A percentile compares a stretch with the other conserved stretches of the same genome.
These are phyloP conservation scores for Nannochloropsis gaditana DNA, from an alignment of 108 stramenopile species.

Conservation along the genomic window DNA sequence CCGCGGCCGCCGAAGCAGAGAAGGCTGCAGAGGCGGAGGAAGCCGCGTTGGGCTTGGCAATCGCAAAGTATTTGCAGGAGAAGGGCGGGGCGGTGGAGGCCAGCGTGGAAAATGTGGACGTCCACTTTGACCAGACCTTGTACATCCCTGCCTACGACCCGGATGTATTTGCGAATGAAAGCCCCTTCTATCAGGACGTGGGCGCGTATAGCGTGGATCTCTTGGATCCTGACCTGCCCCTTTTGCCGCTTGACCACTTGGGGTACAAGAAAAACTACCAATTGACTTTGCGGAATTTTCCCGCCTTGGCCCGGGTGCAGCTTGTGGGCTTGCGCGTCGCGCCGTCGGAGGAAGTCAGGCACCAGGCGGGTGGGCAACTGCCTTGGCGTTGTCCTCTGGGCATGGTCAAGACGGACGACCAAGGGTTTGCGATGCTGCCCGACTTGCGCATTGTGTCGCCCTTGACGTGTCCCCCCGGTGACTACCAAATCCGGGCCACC, in stretches of 20 bases:
- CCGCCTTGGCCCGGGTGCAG: background rate
- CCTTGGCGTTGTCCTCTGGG: background rate
- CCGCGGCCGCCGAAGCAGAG: background rate
- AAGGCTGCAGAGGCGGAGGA: background rate
- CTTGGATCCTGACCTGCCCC: background rate
- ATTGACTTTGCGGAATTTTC: conserved; percentile 4
- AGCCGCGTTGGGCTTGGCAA: background rate
- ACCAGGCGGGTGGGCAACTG: background rate
- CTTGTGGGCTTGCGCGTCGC: background rate
- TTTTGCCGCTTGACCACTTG: background rate
- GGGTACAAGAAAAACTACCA: background rate
- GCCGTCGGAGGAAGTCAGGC: background rate
- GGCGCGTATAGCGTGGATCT: background rate
- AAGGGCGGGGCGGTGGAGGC: background rate
- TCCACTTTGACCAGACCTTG: background rate
- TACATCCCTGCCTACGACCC: conserved; percentile 17
- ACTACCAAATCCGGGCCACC: background rate
- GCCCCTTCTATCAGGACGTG: background rate
- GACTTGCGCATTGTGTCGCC: background rate
- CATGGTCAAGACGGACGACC: background rate
- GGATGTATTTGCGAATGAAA: background rate
- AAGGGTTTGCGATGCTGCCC: background rate
- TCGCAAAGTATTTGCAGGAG: background rate
- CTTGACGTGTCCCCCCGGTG: background rate
- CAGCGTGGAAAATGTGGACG: background rate